Percentiles rank a stretch among this genome's conserved stretches.
Conservation (phyloP, 2,329 filamentous ascomycete genomes). For the Alternaria metachromatica region DNA sequence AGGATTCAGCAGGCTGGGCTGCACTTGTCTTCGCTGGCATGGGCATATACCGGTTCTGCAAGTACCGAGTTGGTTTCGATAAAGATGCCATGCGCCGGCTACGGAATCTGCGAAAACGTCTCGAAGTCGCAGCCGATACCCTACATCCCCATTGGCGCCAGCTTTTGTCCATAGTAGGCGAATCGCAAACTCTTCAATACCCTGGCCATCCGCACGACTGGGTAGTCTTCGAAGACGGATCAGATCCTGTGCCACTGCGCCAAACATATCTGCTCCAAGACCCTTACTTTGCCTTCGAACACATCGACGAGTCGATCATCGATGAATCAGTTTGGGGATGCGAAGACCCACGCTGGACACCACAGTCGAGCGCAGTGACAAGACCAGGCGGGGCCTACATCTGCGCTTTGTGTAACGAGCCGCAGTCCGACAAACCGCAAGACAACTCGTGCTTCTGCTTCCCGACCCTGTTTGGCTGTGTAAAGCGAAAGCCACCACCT, state of each 20-base stretch:
- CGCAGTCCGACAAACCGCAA: slow-evolving; percentile 59
- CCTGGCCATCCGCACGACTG: slow-evolving; percentile 60
- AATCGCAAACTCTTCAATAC: slow-evolving; percentile 51
- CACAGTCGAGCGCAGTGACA: slow-evolving; percentile 36
- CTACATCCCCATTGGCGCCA: slow-evolving; percentile 61
- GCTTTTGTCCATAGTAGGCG: slow-evolving; percentile 57
- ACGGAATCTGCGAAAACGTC: slow-evolving; percentile 52
- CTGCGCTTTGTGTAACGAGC: slow-evolving; percentile 56
- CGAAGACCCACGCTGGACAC: slow-evolving; percentile 57
- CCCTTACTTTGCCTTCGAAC: slow-evolving; percentile 56
- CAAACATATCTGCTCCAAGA: slow-evolving; percentile 58
- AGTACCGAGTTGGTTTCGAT: slow-evolving; percentile 63
- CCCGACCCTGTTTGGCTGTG: slow-evolving; percentile 58
- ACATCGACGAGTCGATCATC: slow-evolving; percentile 59
- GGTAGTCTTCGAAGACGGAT: slow-evolving; percentile 56
- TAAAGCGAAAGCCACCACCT: slow-evolving; percentile 50
- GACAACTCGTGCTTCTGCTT: slow-evolving; percentile 62
- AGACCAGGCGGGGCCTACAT: slow-evolving; percentile 39
- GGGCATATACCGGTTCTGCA: slow-evolving; percentile 67
- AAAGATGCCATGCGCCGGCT: slow-evolving; percentile 59
- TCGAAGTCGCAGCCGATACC: slow-evolving; percentile 63
- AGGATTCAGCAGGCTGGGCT: slow-evolving; percentile 63
- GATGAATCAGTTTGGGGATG: slow-evolving; percentile 58
- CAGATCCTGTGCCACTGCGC: slow-evolving; percentile 53
- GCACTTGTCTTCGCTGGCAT: slow-evolving; percentile 64